A percentile compares a stretch with the other conserved stretches of the same genome.
These are phyloP conservation scores for Dictyostelium capitatum DNA, from an alignment of 78 protist genomes.

Conservation along the genomic window DNA sequence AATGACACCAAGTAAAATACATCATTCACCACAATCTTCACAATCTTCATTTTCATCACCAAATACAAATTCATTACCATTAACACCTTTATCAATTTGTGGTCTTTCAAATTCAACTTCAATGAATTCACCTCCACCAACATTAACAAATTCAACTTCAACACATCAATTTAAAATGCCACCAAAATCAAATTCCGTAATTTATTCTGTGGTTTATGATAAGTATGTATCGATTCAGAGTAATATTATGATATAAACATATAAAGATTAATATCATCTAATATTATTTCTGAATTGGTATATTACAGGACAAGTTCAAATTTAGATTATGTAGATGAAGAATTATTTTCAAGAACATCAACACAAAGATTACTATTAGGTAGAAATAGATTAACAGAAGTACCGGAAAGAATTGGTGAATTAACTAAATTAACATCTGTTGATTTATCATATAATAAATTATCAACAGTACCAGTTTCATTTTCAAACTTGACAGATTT, in stretches of 20 bases:
- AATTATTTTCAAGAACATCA: conserved; percentile 17
- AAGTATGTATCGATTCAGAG: conserved; percentile 55
- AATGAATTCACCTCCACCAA: neutral
- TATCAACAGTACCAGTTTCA: conserved; percentile 30
- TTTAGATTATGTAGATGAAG: conserved; percentile 56
- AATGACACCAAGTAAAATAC: neutral
- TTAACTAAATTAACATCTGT: neutral
- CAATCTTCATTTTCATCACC: neutral
- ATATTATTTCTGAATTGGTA: no score
- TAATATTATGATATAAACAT: no score
- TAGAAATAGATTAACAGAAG: conserved; percentile 39
- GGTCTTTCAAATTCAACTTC: conserved; percentile 17
- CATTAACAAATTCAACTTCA: neutral
- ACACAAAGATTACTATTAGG: conserved; percentile 44
- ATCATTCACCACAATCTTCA: neutral
- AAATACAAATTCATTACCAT: neutral
- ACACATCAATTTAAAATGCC: conserved; percentile 26
- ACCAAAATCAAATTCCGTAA: conserved; percentile 38
- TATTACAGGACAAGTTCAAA: conserved; percentile 37
- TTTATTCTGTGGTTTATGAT: conserved; percentile 49
- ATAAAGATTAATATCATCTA: neutral
- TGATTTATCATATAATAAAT: conserved; percentile 59
- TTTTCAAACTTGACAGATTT: conserved; percentile 9
- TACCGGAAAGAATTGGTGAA: conserved; percentile 56
- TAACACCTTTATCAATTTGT: neutral